Base-by-base conservation (phyloP, 2,329 filamentous ascomycete species). In the Seiridium cupressi region DNA sequence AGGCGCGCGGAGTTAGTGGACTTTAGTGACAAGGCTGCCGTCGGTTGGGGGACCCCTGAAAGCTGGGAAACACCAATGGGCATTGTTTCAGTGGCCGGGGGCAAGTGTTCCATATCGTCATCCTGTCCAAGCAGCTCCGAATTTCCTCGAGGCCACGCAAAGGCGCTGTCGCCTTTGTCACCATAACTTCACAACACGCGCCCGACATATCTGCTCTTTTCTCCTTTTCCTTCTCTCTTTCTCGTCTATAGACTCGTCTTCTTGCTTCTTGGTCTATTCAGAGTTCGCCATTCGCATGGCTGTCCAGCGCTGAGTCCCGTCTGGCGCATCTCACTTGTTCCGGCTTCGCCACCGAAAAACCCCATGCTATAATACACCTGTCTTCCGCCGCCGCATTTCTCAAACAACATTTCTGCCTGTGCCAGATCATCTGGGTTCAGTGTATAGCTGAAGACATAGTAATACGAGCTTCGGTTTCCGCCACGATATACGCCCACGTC, bases 1-100 rank as follows among this genome's bases (percentile, higher is more conserved):
- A 63, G 60, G 46, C 11, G 49, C 35, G 60, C 63, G 64, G 64
- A 47, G 59, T 65, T 58, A 63, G 60, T 62, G 63, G 63, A 62
- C 53, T 64, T 65, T 63, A 62, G 54, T 46, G 57, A 46, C 44
- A 53, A 59, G 40, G 57, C 47, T 35, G 38, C 18, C 10, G 26
- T 8, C 13, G 9, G 31, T 26, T 13, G 54, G 44, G 32, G 31
- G 32, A 46, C 31, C 46, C 46, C 44, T 49, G 46, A 44, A 44
- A 35, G 4, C 55, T 38, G 36, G 8, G 10, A 51, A 9, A 9
- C n/a, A 38, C 46, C 42, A 57, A 57, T 57, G 40, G 32, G 42
- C 54, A 47, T 57, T 47, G 54, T 57, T 57, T 57, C 54, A 57
- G 40, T 13, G 54, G 8, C 54, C 32, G 44, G 54, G 54, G 42